phyloP scores from a whole-genome alignment of 2,329 filamentous ascomycete species.

The Epichloe uncinata region DNA sequence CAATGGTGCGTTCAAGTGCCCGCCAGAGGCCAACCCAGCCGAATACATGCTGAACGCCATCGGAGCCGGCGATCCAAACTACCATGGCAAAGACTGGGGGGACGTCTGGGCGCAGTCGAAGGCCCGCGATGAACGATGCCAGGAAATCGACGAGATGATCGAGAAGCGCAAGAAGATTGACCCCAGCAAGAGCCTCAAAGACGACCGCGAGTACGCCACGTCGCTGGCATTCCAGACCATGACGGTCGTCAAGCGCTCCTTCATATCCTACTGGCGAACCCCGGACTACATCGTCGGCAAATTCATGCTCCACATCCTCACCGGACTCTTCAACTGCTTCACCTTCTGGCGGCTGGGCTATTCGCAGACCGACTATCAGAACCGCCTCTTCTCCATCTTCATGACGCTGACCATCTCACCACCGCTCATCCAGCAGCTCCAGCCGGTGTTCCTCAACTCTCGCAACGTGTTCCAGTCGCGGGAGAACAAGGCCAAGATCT shows the following conservation, averaged over 20 bases:
- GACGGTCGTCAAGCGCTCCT: conserved; percentile 42
- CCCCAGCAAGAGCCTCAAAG: conserved; percentile 25
- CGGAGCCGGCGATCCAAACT: conserved; percentile 48
- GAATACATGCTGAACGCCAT: conserved; percentile 45
- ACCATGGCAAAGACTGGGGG: conserved; percentile 46
- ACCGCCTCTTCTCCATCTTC: conserved; percentile 62
- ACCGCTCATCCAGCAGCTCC: conserved; percentile 63
- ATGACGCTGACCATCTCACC: conserved; percentile 64
- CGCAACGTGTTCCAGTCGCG: conserved; percentile 56
- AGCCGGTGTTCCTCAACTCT: conserved; percentile 55
- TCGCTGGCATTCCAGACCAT: conserved; percentile 39
- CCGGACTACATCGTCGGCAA: conserved; percentile 51
- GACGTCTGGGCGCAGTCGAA: conserved; percentile 44
- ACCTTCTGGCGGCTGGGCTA: conserved; percentile 53
- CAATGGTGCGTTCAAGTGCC: conserved; percentile 34
- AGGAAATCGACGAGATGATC: conserved; percentile 41
- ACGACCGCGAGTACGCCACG: conserved; percentile 50
- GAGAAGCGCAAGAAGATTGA: conserved; percentile 26
- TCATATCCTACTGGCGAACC: conserved; percentile 51
- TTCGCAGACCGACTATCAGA: conserved; percentile 50
- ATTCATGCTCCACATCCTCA: conserved; percentile 47
- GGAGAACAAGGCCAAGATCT: conserved; percentile 68
- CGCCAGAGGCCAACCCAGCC: conserved; percentile 37
- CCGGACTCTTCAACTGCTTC: conserved; percentile 56
- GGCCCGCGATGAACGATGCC: conserved; percentile 30